Conservation (phyloP, 2,329 filamentous ascomycete species). For the Colletotrichum orbiculare region DNA sequence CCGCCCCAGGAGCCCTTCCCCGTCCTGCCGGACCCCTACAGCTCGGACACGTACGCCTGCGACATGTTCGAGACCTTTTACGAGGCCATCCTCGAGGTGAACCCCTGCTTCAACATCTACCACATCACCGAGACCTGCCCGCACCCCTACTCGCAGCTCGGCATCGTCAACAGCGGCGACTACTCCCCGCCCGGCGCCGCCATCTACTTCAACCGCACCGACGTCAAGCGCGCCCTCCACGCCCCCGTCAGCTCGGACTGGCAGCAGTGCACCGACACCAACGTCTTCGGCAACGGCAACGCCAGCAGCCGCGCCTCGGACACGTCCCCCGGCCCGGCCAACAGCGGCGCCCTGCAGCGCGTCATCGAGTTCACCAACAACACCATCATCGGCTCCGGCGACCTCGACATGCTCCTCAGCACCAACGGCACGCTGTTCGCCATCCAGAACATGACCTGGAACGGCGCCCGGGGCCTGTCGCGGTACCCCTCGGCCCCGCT, state of each 20-base stretch:
- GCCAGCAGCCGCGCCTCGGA: constrained; percentile 17
- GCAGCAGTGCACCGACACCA: constrained; percentile 41
- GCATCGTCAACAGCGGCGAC: constrained; percentile 71
- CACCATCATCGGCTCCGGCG: constrained; percentile 45
- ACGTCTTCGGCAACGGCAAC: constrained; percentile 41
- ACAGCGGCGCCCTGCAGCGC: constrained; percentile 38
- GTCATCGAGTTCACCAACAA: constrained; percentile 47
- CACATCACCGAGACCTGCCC: constrained; percentile 80
- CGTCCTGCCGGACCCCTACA: constrained; percentile 55
- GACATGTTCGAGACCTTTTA: constrained; percentile 65
- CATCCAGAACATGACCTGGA: constrained; percentile 80
- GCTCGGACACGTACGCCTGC: constrained; percentile 59
- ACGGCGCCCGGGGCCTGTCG: constrained; percentile 72
- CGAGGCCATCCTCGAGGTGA: constrained; percentile 64
- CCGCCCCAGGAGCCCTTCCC: constrained; percentile 64
- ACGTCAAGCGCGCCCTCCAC: constrained; percentile 77
- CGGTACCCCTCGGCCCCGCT: constrained; percentile 49
- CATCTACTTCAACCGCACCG: constrained; percentile 77
- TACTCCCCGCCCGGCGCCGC: constrained; percentile 72
- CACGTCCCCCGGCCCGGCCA: constrained; percentile 22
- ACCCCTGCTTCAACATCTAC: constrained; percentile 88
- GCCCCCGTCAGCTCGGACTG: constrained; percentile 57
- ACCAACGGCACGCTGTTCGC: constrained; percentile 71
- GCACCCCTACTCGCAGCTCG: constrained; percentile 74
- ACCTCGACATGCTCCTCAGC: constrained; percentile 66